Conservation (phyloP, 192 early-diverging fungal genomes). For the Fimicolochytrium jonesii region DNA sequence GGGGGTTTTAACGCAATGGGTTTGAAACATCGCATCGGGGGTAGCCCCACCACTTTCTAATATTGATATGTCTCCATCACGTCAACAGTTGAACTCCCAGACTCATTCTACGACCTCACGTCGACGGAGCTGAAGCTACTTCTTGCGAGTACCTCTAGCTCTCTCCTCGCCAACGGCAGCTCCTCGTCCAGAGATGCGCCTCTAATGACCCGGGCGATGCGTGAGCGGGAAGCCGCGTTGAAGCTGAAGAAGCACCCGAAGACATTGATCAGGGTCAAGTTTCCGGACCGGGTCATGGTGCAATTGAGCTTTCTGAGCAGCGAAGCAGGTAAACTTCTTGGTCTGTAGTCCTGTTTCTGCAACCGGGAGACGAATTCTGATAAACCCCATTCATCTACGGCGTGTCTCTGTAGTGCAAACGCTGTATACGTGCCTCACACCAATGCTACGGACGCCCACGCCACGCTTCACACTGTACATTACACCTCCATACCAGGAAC, state of each 20-base stretch:
- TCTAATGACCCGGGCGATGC: slow-evolving; percentile 73
- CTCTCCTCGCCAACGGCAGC: slow-evolving; percentile 36
- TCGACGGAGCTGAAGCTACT: slow-evolving; percentile 66
- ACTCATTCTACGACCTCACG: slow-evolving; percentile 78
- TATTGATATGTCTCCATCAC: no score
- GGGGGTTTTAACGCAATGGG: no score
- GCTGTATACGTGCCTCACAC: slow-evolving; percentile 11
- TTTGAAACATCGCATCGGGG: no score
- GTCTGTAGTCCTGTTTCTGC: no score
- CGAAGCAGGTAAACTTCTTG: slow-evolving; percentile 46
- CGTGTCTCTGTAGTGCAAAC: background rate
- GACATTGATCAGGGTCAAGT: slow-evolving; percentile 71
- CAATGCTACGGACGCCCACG: background rate
- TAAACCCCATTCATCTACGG: no score
- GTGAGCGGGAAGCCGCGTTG: slow-evolving; percentile 66
- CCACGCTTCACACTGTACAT: slow-evolving; percentile 31
- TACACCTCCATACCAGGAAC: slow-evolving; percentile 35
- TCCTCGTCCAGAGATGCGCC: slow-evolving; percentile 43
- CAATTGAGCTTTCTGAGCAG: slow-evolving; percentile 72
- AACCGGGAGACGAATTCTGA: no score
- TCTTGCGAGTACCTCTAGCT: slow-evolving; percentile 29
- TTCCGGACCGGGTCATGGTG: slow-evolving; percentile 71
- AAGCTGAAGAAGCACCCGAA: slow-evolving; percentile 68
- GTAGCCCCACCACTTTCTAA: no score
- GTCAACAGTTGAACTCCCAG: slow-evolving; percentile 78